phyloP scores from a whole-genome alignment of 2,329 filamentous ascomycete species.

The Metarhizium sp. region DNA sequence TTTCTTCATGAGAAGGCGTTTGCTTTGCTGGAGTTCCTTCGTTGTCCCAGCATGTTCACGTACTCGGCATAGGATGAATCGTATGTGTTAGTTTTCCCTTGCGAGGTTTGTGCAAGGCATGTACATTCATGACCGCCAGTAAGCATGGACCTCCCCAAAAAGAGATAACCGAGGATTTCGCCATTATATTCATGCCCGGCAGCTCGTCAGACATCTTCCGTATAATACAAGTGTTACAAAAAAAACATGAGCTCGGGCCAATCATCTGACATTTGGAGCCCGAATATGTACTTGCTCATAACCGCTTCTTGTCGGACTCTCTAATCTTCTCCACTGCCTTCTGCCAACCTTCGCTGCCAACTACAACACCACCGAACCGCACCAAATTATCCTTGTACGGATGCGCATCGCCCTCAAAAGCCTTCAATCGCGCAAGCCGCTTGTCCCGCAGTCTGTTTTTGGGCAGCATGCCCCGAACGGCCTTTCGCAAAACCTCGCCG shows the following conservation, averaged over 20 bases:
- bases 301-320: constrained; percentile 36
- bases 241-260: constrained; percentile 6
- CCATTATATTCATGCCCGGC: neutral
- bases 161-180: neutral
- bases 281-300: constrained; percentile 27
- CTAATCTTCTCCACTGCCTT: constrained; percentile 40
- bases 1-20: neutral
- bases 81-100: neutral
- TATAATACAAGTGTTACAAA: constrained; percentile 24
- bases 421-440: constrained; percentile 81
- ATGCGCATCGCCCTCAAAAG: constrained; percentile 86
- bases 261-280: neutral
- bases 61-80: neutral
- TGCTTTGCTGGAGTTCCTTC: neutral
- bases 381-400: constrained; percentile 87
- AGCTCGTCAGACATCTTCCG: constrained; percentile 1
- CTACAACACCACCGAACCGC: constrained; percentile 53
- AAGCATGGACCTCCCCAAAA: neutral
- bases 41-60: neutral
- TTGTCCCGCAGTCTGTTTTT: constrained; percentile 91
- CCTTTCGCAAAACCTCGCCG: constrained; percentile 80
- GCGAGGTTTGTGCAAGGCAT: neutral
- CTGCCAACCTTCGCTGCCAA: constrained; percentile 45
- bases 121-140: neutral
- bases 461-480: constrained; percentile 93